These are phyloP conservation scores for Aspergillus hiratsukae DNA, from an alignment of 2,329 filamentous ascomycete genomes.

Conservation along the genomic window DNA sequence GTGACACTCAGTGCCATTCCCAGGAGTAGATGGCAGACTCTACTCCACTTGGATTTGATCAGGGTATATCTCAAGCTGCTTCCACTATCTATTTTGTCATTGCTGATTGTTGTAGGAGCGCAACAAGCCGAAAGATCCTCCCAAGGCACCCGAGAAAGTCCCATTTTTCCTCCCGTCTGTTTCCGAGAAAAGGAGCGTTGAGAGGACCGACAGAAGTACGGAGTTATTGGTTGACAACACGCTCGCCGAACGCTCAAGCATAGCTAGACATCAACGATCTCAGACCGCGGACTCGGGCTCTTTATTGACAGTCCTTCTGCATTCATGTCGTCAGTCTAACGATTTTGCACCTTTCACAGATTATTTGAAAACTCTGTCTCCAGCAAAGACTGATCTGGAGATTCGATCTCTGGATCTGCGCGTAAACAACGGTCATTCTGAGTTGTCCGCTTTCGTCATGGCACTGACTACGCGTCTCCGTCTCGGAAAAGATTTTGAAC, in stretches of 20 bases:
- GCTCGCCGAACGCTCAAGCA: conserved; percentile 57
- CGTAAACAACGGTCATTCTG: conserved; percentile 51
- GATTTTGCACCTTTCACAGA: conserved; percentile 67
- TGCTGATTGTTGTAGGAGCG: conserved; percentile 55
- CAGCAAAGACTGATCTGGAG: conserved; percentile 83
- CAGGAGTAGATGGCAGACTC: conserved; percentile 87
- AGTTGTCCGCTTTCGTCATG: conserved; percentile 74
- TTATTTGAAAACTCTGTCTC: conserved; percentile 74
- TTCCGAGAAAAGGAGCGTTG: conserved; percentile 26
- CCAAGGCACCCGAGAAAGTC: conserved; percentile 87
- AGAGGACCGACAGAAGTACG: conserved; percentile 23
- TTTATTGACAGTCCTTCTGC: conserved; percentile 48
- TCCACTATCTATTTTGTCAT: conserved; percentile 9
- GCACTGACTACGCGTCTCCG: conserved; percentile 69
- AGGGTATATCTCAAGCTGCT: conserved; percentile 36
- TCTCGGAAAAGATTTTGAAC: conserved; percentile 77
- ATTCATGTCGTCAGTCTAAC: conserved; percentile 44
- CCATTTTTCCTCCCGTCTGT: conserved; percentile 79
- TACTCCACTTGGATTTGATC: conserved; percentile 88
- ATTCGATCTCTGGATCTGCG: conserved; percentile 68
- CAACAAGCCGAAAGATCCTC: conserved; percentile 89
- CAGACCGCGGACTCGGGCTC: conserved; percentile 30
- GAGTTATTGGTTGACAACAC: conserved; percentile 29
- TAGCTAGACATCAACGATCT: conserved; percentile 60
- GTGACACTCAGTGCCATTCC: conserved; percentile 87